Evolutionary conservation across 306 rosid genomes (phyloP), one percentile per base, ranked within the genome.

Genomic region (Dalbergia oliveri): DNA sequence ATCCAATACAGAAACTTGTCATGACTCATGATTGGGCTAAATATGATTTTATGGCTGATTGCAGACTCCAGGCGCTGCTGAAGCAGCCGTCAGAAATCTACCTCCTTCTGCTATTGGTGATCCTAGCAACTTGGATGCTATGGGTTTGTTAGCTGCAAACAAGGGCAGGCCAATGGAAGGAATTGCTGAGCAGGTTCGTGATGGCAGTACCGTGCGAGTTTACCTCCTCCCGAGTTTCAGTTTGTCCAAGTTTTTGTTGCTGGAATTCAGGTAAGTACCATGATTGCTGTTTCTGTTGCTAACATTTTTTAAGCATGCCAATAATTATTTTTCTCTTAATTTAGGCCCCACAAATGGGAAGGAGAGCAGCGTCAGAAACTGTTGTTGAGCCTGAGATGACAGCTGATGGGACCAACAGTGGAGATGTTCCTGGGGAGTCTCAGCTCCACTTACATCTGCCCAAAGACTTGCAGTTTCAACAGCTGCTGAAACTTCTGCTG

Each of bases 41-140:
- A 12, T 71, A 26, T 75, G 43, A 54, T 84, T 80, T 75, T 77
- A 49, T 77, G 75, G 63, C 62, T 76, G 75, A 72, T 72, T 82
- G 77, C 90, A 94, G 98, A 87, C 58, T 88, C 86, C 94, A 49
- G 97, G 97, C 72, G 93, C 97, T 49, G 85, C 89, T 16, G 98
- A 94, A 86, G 92, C 87, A 47, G 82, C 98, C 11, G 65, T 91
- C 56, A 87, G 98, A 88, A 85, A 64, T 70, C 85, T 94, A 68
- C 98, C 98, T 39, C 98, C 97, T 51, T 94, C 97, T 15, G 92
- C 98, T 50, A 82, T 94, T 65, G 97, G 97, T 43, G 93, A 94
- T 81, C 86, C 97, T 78, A 84, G 92, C 85, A 94, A 91, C 89
- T 87, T 94, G 23, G 92, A 92, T 76, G 97, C 97, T 21, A 86